Base-by-base conservation (phyloP, 2,329 filamentous ascomycete species). In the Hymenoscyphus repandus region DNA sequence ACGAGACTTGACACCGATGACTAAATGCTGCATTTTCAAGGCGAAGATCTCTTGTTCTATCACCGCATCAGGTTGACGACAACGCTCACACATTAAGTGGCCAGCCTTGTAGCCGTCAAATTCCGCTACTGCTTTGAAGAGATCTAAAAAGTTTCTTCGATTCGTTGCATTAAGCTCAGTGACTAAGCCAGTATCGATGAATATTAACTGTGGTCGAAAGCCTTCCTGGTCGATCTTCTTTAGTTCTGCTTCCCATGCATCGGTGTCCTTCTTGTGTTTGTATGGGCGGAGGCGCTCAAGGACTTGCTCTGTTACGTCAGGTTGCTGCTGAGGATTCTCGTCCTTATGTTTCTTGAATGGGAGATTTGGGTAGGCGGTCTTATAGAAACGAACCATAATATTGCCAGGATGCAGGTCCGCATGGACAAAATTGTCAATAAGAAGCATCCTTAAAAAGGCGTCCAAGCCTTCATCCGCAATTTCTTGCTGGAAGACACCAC, bases 301-400 rank as follows among this genome's bases (percentile, higher is more conserved):
- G 0, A 96, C 89, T 61, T 91, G 79, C 66, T 96, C 91, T 0
- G 91, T 97, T 9, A 93, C 88, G 66, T 96, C 90, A 9, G 79
- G 75, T 34, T 78, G 69, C 7, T 78, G 73, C 36, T 77, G 68
- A 34, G 73, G 69, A 22, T 68, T 59, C 41, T 68, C 42, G 45
- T 62, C 42, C 51, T 60, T 60, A 43, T 51, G 61, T 62, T 50
- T 64, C 41, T 20, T 65, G 60, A 85, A 71, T 18, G 75, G 74
- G 1, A 95, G 72, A 44, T 86, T 80, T 0, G 92, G 79, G 54
- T 85, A 78, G 12, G 83, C 82, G 0, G 91, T 83, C 63, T 92
- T 84, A 70, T 97, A 96, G 73, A 99, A 99, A 56, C 95, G 90
- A 42, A 99, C 92, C 91, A 99, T 97, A 70, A 99, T 97, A 68